phyloP scores from a whole-genome alignment of 2,329 filamentous ascomycete species.

The Pyrenophora tritici-repentis region DNA sequence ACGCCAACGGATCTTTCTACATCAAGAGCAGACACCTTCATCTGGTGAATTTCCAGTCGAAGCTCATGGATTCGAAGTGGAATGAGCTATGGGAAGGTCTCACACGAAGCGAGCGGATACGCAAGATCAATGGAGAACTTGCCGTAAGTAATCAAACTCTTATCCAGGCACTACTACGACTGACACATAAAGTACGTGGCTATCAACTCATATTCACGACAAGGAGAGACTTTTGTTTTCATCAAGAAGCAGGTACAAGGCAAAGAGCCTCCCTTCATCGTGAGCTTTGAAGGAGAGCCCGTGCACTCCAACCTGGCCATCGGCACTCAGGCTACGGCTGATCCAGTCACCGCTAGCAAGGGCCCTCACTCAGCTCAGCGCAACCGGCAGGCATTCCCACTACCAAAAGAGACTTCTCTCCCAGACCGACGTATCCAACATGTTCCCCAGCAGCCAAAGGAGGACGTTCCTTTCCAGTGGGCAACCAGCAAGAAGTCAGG shows the following conservation, averaged over 20 bases:
- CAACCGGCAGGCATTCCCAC: background rate
- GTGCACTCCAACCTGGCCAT: conserved; percentile 15
- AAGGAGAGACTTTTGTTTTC: conserved; percentile 32
- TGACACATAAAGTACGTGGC: conserved; percentile 27
- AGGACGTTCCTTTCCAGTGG: conserved; percentile 16
- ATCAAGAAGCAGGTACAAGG: conserved; percentile 28
- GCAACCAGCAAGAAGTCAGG: conserved; percentile 29
- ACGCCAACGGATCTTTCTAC: conserved; percentile 30
- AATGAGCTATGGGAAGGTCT: conserved; percentile 20
- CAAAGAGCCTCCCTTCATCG: conserved; percentile 20
- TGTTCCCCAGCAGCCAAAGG: background rate
- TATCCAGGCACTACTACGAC: background rate
- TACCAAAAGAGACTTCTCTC: background rate
- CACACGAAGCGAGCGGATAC: background rate
- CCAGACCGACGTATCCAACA: conserved; percentile 6
- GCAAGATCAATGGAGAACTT: conserved; percentile 17
- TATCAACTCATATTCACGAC: conserved; percentile 26
- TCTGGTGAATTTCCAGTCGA: conserved; percentile 18
- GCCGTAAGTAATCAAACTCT: conserved; percentile 19
- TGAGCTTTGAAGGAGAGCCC: conserved; percentile 23
- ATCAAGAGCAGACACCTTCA: conserved; percentile 11
- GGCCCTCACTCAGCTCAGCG: too few relatives aligned
- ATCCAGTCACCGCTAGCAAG: background rate
- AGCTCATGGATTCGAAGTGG: conserved; percentile 21
- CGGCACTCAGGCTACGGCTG: background rate